Conservation (phyloP, 495 filamentous ascomycete species). For the Viridothelium virens region DNA sequence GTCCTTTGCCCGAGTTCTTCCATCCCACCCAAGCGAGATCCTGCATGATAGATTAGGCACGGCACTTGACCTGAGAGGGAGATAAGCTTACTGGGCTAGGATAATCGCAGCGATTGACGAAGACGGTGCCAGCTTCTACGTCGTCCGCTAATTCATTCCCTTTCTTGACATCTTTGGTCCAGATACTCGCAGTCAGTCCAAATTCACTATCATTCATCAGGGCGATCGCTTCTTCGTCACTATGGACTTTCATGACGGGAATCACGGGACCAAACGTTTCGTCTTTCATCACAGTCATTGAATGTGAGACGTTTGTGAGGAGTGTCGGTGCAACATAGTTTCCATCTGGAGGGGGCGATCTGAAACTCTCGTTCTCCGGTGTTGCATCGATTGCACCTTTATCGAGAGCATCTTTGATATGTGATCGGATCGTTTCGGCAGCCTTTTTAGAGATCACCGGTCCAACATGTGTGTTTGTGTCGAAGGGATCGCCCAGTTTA, state of each 20-base stretch:
- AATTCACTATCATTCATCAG: constrained; percentile 96
- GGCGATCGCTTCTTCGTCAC: constrained; percentile 70
- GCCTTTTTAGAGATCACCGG: constrained; percentile 78
- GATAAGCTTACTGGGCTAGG: constrained; percentile 52
- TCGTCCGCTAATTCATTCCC: constrained; percentile 72
- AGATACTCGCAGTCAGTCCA: constrained; percentile 92
- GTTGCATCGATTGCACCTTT: constrained; percentile 82
- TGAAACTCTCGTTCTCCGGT: constrained; percentile 70
- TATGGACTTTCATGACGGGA: constrained; percentile 83
- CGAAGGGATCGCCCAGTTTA: constrained; percentile 77
- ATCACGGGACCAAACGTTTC: constrained; percentile 96
- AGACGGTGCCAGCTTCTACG: constrained; percentile 91
- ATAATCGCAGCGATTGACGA: constrained; percentile 91
- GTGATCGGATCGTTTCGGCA: constrained; percentile 63
- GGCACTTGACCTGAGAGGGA: background rate
- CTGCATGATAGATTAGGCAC: constrained; percentile 22
- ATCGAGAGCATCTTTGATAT: constrained; percentile 74
- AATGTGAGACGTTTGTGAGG: constrained; percentile 70
- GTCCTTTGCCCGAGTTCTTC: constrained; percentile 91
- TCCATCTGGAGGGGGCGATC: constrained; percentile 56
- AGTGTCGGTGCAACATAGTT: constrained; percentile 84
- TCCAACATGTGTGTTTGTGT: constrained; percentile 71
- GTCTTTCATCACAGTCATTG: constrained; percentile 85
- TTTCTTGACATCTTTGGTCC: constrained; percentile 78
- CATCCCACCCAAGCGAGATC: constrained; percentile 97